phyloP scores from a whole-genome alignment of 169 alveolate species.

The Sarcocystis neurona region DNA sequence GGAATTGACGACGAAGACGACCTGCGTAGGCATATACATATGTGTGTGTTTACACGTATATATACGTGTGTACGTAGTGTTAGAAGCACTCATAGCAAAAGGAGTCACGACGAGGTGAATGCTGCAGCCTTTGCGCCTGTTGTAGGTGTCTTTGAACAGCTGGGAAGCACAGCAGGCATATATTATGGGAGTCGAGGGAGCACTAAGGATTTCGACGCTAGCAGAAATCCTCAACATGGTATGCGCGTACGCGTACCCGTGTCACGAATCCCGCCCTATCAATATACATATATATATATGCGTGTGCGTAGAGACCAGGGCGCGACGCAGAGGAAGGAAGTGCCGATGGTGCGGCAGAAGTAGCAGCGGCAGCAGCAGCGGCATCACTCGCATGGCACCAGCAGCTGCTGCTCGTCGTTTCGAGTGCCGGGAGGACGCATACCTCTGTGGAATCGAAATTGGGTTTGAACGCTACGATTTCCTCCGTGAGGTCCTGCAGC shows the following conservation, averaged over 20 bases:
- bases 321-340: background rate
- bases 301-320: background rate
- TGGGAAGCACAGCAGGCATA: too few species aligned
- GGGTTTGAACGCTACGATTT: slow-evolving; percentile 75
- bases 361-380: background rate
- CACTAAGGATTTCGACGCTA: too few species aligned
- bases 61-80: too few species aligned
- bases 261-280: background rate
- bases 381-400: background rate
- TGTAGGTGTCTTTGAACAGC: too few species aligned
- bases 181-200: too few species aligned
- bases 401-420: background rate
- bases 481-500: slow-evolving; percentile 72
- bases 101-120: too few species aligned
- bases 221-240: too few species aligned
- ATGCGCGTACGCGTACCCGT: background rate
- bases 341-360: background rate
- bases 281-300: background rate
- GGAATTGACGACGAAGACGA: too few species aligned
- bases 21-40: too few species aligned
- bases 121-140: too few species aligned
- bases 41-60: too few species aligned
- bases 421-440: background rate
- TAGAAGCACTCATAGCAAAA: too few species aligned
- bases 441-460: slow-evolving; percentile 83